A percentile compares a stretch with the other conserved stretches of the same genome.
Conservation (phyloP, 805 yeast genomes). For the Vanderwaltozyma yarrowii region DNA sequence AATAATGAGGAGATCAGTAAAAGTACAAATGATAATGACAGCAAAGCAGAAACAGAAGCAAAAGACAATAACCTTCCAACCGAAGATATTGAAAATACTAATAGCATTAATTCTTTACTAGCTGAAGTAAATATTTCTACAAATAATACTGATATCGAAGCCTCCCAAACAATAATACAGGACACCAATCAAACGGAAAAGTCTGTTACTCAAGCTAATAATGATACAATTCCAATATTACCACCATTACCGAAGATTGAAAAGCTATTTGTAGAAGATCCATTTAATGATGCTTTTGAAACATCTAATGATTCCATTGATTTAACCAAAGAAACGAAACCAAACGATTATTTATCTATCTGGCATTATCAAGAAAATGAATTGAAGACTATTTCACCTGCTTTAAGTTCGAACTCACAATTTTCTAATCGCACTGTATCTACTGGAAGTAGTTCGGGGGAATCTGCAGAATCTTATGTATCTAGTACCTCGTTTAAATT, state of each 20-base stretch:
- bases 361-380: constrained; percentile 26
- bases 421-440: constrained; percentile 17
- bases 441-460: constrained; percentile 7
- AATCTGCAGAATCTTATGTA: neutral
- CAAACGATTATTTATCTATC: constrained; percentile 20
- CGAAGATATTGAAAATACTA: no score
- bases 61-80: no score
- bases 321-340: constrained; percentile 9
- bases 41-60: no score
- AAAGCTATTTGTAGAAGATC: constrained; percentile 18
- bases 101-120: no score
- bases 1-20: no score
- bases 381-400: constrained; percentile 14
- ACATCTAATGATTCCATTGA: constrained; percentile 19
- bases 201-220: neutral
- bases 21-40: no score
- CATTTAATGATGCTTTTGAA: constrained; percentile 18
- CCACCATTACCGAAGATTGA: constrained; percentile 13
- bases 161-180: no score
- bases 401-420: constrained; percentile 17
- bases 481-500: constrained; percentile 12
- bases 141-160: no score
- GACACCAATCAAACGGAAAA: no score
- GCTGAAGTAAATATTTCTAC: no score
- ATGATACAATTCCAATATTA: constrained; percentile 1